Base-by-base conservation (phyloP, 2,329 filamentous ascomycete species). In the Aureobasidium leucospermi region DNA sequence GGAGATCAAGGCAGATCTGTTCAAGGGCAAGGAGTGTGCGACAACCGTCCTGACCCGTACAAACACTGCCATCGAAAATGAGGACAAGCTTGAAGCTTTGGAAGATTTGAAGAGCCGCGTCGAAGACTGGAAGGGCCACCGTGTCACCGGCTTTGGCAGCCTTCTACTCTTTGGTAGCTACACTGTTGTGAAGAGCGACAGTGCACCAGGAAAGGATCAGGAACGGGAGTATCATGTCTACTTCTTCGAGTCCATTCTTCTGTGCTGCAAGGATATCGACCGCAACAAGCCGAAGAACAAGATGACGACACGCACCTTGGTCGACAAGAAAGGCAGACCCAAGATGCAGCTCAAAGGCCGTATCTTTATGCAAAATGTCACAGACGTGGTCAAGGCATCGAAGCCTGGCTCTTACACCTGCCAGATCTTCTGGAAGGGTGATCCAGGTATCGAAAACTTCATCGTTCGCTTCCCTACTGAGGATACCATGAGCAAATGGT, bases 351-450 rank as follows among this genome's bases (percentile, higher is more conserved):
- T 99, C 32, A 99, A 99, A 75, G 94, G 94, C 41, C 85, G 94
- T 55, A 99, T 99, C 68, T 97, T 96, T 76, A 97, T 99, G 92
- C 91, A 92, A 66, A 99, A 99, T 69, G 93, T 99, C 58, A 97
- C 92, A 41, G 90, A 96, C 72, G 87, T 96, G n/a, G 79, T 96
- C 43, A 92, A 88, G 16, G 79, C 94, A 61, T 85, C 87, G 52
- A 96, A 92, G 73, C 89, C 90, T 74, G 91, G 90, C 49, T 93
- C 90, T 10, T 96, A 97, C 71, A 93, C 89, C 2, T 89, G 96
- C 62, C 93, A 97, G 70, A 97, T 99, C 59, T 96, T 92, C 81
- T 99, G 94, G 94, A 97, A 94, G 75, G 93, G 93, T 36, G 93
- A 97, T 65, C 90, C 92, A 0, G 90, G 90, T 4, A 90, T 96